A percentile compares a stretch with the other conserved stretches of the same genome.
These are phyloP conservation scores for Dipsacomyces acuminosporus DNA, from an alignment of 371 early-diverging fungal species.

Conservation along the genomic window DNA sequence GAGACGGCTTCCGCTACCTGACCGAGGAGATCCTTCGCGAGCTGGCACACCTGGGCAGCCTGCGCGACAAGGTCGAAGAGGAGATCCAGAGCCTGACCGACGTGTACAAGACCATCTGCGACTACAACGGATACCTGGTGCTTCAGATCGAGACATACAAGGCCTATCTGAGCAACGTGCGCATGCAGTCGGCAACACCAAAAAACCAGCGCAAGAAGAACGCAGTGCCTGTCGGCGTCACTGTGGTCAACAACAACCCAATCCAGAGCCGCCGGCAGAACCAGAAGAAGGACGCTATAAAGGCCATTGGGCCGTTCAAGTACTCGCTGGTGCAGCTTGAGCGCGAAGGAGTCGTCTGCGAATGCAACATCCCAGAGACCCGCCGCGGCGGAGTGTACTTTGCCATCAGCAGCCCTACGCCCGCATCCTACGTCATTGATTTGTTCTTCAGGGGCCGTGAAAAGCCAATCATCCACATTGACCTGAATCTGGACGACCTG, in stretches of 20 bases:
- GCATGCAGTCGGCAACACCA: constrained; percentile 60
- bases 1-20: constrained; percentile 74
- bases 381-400: constrained; percentile 85
- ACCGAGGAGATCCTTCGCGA: constrained; percentile 83
- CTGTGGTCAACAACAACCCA: constrained; percentile 25
- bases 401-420: constrained; percentile 77
- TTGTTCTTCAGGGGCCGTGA: constrained; percentile 88
- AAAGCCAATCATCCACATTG: constrained; percentile 92
- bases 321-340: constrained; percentile 75
- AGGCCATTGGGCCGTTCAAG: constrained; percentile 8
- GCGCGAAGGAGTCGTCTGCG: constrained; percentile 86
- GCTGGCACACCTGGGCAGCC: constrained; percentile 80
- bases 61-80: constrained; percentile 77
- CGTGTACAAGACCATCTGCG: constrained; percentile 87
- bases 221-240: constrained; percentile 37
- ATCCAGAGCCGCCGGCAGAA: constrained; percentile 35
- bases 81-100: constrained; percentile 72
- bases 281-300: constrained; percentile 11
- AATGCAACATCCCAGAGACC: constrained; percentile 88
- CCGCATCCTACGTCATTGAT: constrained; percentile 85
- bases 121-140: constrained; percentile 87
- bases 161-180: constrained; percentile 90
- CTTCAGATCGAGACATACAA: constrained; percentile 90
- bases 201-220: constrained; percentile 44
- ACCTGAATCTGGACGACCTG: constrained; percentile 89